Evolutionary conservation across 2,329 filamentous ascomycete genomes (phyloP), one percentile per base, ranked within the genome.

Genomic region (Pseudogymnoascus sp.): DNA sequence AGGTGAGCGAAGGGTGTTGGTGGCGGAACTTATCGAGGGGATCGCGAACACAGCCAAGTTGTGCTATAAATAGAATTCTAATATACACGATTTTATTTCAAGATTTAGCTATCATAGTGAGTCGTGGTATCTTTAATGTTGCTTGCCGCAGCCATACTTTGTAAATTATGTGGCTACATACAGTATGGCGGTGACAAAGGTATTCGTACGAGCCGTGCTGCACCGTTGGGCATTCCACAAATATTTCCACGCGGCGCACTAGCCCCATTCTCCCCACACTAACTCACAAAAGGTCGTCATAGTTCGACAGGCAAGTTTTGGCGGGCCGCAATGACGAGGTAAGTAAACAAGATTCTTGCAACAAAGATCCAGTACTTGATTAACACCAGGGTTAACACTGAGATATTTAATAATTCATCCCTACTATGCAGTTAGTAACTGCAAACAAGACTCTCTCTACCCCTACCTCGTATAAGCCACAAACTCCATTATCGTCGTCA

Each of bases 1-100:
- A 68, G 10, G 64, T 69, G 52, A 65, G 65, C 8, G 69, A 69
- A n/a, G 69, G 1, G 60, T 45, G 40, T 27, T 70, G 29, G 62
- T 69, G 31, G 67, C 62, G 12, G 40, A 45, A 45, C 10, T 45
- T 45, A 27, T 7, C 12, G 40, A 45, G 40, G 21, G 27, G 40
- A 27, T 13, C 40, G 25, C 21, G 12, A 45, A 45, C 5, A 45
- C 10, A 8, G 18, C 40, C 10, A 45, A 45, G 21, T 27, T 45
- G 21, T 45, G 40, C 25, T 45, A 6, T 45, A 45, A 39, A 27
- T 45, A 45, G 40, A 45, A 25, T 21, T 1, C 21, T 21, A 21
- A 21, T 21, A 21, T 21, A 21, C 21, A 21, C 3, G 21, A 21
- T 21, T 21, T 21, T 21, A 21, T 21, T 21, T 21, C 21, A 21